Evolutionary conservation across 192 early-diverging fungal species (phyloP).

Genomic region (Backusella parvicylindrica): DNA sequence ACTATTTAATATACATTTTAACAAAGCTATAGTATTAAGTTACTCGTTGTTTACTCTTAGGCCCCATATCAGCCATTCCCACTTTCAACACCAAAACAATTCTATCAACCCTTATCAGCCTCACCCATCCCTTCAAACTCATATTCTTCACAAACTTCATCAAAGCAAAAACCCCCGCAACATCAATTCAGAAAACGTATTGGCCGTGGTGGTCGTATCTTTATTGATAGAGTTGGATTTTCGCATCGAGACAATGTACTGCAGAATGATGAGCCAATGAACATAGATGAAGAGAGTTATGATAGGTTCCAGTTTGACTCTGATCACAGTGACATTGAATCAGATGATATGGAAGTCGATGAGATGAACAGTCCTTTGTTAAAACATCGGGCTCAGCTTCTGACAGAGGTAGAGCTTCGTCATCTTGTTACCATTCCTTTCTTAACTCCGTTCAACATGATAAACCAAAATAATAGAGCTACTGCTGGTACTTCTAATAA

Average conservation of each 20-base stretch:
- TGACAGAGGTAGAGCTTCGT: conserved; percentile 45
- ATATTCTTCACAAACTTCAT: background rate
- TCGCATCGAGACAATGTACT: background rate
- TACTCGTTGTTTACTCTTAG: conserved; percentile 19
- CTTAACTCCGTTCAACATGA: conserved; percentile 15
- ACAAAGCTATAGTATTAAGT: background rate
- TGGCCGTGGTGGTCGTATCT: conserved; percentile 76
- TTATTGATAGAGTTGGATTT: conserved; percentile 62
- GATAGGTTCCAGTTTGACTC: conserved; percentile 41
- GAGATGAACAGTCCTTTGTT: conserved; percentile 39
- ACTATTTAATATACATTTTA: conserved; percentile 1
- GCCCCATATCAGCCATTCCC: conserved; percentile 48
- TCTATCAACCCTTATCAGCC: conserved; percentile 23
- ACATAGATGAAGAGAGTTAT: conserved; percentile 23
- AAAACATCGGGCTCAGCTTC: conserved; percentile 37
- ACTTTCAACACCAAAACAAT: conserved; percentile 30
- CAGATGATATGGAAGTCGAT: conserved; percentile 39
- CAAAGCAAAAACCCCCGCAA: conserved; percentile 9
- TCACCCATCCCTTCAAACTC: background rate
- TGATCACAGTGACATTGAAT: conserved; percentile 41
- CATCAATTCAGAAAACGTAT: conserved; percentile 55
- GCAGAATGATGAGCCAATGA: conserved; percentile 21
- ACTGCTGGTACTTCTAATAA: background rate
- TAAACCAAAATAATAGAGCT: background rate
- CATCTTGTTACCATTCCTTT: conserved; percentile 41